phyloP scores from a whole-genome alignment of 305 asterid genomes.

The Solanum chacoense region DNA sequence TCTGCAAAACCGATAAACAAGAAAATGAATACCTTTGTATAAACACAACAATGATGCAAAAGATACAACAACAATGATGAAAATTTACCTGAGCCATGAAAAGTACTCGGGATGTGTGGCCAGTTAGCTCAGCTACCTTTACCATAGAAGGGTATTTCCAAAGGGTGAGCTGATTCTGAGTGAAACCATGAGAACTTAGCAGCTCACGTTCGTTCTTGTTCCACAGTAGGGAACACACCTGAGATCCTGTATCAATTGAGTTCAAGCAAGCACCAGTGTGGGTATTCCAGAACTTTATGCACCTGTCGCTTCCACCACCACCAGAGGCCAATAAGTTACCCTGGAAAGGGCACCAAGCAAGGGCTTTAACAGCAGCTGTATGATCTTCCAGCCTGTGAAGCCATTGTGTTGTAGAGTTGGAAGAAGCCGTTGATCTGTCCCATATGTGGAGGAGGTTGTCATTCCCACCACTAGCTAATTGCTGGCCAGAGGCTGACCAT shows the following conservation, averaged over 20 bases:
- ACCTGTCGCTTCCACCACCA: conserved; percentile 70
- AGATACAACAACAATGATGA: not conserved
- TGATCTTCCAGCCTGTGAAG: conserved; percentile 83
- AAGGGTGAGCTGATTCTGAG: conserved; percentile 84
- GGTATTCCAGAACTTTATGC: conserved; percentile 82
- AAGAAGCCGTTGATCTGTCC: conserved; percentile 58
- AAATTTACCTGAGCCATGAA: conserved; percentile 62
- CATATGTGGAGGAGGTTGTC: conserved; percentile 76
- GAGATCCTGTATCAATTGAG: conserved; percentile 80
- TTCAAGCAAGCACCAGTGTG: conserved; percentile 89
- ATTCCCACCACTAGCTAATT: conserved; percentile 81
- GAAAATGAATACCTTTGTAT: not conserved
- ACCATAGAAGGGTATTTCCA: conserved; percentile 97
- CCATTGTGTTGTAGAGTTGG: conserved; percentile 50
- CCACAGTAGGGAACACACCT: conserved; percentile 85
- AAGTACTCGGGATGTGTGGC: conserved; percentile 87
- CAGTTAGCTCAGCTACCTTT: conserved; percentile 78
- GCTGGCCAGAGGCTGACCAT: conserved; percentile 88
- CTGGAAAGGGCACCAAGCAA: conserved; percentile 96
- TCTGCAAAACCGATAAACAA: conserved; percentile 16
- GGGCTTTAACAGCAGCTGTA: conserved; percentile 80
- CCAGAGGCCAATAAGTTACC: conserved; percentile 70
- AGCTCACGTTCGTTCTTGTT: conserved; percentile 77
- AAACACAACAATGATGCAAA: not conserved
- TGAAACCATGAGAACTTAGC: conserved; percentile 77